These are phyloP conservation scores for Termitomyces sp. DNA, from an alignment of 1,284 basidiomycete species.

Conservation along the genomic window DNA sequence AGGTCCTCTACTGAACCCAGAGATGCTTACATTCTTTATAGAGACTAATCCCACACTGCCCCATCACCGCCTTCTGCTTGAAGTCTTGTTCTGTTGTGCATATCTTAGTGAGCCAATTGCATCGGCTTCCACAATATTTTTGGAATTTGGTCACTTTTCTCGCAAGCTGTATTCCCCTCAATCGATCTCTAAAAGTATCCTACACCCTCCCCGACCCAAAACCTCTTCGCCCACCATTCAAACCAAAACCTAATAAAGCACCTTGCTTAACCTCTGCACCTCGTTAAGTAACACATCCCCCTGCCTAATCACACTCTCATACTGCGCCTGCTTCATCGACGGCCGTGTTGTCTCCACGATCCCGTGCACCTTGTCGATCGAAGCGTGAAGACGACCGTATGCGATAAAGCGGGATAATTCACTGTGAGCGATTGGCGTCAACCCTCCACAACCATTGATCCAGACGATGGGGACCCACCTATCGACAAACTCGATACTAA, in stretches of 20 bases:
- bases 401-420: conserved; percentile 94
- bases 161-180: too few species aligned
- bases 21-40: too few species aligned
- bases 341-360: conserved; percentile 94
- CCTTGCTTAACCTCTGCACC: conserved; percentile 71
- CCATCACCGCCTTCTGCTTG: too few species aligned
- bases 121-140: too few species aligned
- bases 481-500: conserved; percentile 86
- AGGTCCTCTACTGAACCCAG: too few species aligned
- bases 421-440: conserved; percentile 31
- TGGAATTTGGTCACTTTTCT: too few species aligned
- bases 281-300: conserved; percentile 80
- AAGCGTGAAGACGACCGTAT: conserved; percentile 81
- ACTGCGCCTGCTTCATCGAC: conserved; percentile 82
- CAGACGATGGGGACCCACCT: conserved; percentile 41
- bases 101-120: too few species aligned
- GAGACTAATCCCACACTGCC: too few species aligned
- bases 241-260: conserved; percentile 29
- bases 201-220: too few species aligned
- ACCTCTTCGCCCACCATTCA: background rate
- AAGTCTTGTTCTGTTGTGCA: too few species aligned
- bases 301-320: conserved; percentile 67
- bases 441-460: background rate
- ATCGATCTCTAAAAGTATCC: too few species aligned
- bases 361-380: conserved; percentile 92